Percentiles rank a stretch among this genome's conserved stretches.
These are phyloP conservation scores for Tylopilus rubrobrunneus DNA, from an alignment of 768 basidiomycete genomes.

Conservation along the genomic window DNA sequence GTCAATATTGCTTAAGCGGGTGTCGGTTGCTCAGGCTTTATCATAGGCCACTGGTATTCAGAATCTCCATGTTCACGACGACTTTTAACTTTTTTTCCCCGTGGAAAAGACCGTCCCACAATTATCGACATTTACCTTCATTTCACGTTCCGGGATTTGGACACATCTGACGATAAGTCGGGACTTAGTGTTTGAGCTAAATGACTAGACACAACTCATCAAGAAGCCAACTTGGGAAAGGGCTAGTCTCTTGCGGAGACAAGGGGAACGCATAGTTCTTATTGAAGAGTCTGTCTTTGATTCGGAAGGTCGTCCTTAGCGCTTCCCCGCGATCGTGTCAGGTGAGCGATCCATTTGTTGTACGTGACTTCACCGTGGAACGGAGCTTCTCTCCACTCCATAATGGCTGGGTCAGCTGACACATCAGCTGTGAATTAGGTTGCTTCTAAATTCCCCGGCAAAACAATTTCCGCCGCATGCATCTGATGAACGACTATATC, in stretches of 20 bases:
- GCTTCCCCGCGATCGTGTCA: background rate
- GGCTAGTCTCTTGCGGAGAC: constrained; percentile 9
- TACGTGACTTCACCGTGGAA: background rate
- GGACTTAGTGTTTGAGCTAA: too few relatives aligned
- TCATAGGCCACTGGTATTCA: too few relatives aligned
- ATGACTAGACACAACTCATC: background rate
- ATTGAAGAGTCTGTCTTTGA: background rate
- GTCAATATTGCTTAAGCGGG: too few relatives aligned
- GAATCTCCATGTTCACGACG: too few relatives aligned
- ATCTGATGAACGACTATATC: constrained; percentile 8
- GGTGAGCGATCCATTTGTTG: constrained; percentile 3
- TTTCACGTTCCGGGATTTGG: too few relatives aligned
- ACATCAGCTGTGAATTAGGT: background rate
- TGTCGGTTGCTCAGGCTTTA: too few relatives aligned
- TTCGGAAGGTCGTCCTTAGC: background rate
- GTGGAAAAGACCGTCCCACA: too few relatives aligned
- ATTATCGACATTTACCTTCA: too few relatives aligned
- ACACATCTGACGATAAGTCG: too few relatives aligned
- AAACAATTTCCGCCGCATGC: constrained; percentile 2
- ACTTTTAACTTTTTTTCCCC: too few relatives aligned
- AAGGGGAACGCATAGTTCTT: background rate
- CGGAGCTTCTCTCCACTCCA: background rate
- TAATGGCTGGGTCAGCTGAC: constrained; percentile 1
- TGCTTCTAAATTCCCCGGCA: constrained; percentile 3
- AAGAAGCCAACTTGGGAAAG: background rate